Evolutionary conservation across 495 filamentous ascomycete genomes (phyloP).

Genomic region (Lasiosphaeris hirsuta): DNA sequence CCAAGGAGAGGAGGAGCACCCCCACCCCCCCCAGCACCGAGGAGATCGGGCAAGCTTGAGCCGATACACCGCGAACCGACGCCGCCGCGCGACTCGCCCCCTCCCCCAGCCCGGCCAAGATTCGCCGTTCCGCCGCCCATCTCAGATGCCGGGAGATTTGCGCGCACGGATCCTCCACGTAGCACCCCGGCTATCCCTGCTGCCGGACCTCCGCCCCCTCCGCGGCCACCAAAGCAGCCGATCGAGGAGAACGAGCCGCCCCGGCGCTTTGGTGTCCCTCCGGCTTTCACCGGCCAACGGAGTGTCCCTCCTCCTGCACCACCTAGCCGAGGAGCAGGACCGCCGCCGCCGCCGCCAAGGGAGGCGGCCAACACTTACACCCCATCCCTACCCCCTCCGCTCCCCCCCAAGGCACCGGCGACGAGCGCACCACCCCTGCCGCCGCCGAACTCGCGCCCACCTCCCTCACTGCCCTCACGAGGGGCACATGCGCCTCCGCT

Average conservation of each 20-base stretch:
- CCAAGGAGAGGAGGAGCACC: conserved; percentile 71
- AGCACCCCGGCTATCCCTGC: conserved; percentile 56
- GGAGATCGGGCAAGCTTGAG: conserved; percentile 53
- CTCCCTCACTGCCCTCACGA: conserved; percentile 38
- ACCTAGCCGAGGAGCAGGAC: conserved; percentile 62
- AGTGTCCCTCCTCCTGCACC: conserved; percentile 72
- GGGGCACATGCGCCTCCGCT: conserved; percentile 41
- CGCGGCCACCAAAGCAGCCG: conserved; percentile 81
- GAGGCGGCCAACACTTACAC: conserved; percentile 38
- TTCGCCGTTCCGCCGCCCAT: conserved; percentile 84
- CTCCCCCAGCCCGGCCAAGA: conserved; percentile 53
- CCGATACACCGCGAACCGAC: conserved; percentile 49
- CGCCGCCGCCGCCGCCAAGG: conserved; percentile 63
- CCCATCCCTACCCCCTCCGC: conserved; percentile 52
- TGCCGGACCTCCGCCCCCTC: conserved; percentile 77
- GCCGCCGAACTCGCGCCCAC: conserved; percentile 40
- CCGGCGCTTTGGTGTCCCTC: conserved; percentile 72
- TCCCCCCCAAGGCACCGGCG: conserved; percentile 68
- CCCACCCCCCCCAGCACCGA: conserved; percentile 74
- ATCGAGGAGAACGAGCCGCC: conserved; percentile 56
- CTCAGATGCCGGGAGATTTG: conserved; percentile 79
- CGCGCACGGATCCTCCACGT: conserved; percentile 54
- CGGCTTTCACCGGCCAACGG: conserved; percentile 71
- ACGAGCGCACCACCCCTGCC: conserved; percentile 60
- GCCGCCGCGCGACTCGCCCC: conserved; percentile 55